Evolutionary conservation across 768 basidiomycete genomes (phyloP).

Genomic region (Lyophyllum decastes): DNA sequence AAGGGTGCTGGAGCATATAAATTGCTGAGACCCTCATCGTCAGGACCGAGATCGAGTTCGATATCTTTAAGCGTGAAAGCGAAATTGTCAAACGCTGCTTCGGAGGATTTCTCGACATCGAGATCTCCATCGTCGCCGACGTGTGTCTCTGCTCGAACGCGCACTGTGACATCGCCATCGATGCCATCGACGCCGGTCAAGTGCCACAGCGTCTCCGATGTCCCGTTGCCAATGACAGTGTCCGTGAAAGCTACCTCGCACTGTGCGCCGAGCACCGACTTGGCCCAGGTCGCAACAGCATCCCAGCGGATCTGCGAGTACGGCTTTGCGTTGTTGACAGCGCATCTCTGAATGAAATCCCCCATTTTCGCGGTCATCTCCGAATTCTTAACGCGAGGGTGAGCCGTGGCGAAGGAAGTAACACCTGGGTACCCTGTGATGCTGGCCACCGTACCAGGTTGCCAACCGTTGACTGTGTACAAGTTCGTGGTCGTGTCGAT

Average conservation of each 20-base stretch:
- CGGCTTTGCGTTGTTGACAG: not conserved
- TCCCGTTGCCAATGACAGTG: not conserved
- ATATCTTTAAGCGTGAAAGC: not conserved
- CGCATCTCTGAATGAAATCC: not conserved
- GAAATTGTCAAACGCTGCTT: not conserved
- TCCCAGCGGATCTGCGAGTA: not conserved
- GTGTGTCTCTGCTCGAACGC: not conserved
- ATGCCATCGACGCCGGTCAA: not conserved
- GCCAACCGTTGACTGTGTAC: not conserved
- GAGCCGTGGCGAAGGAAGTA: not conserved
- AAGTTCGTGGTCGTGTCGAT: not conserved
- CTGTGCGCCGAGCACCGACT: not conserved
- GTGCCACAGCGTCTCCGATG: not conserved
- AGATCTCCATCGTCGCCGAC: not conserved
- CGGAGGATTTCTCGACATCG: not conserved
- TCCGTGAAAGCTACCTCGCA: not conserved
- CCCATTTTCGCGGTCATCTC: not conserved
- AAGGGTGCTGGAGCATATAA: not conserved
- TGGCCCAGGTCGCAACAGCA: not conserved
- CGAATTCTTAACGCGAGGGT: not conserved
- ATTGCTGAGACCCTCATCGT: not conserved
- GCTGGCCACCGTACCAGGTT: not conserved
- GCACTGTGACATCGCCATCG: not conserved
- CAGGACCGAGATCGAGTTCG: not conserved
- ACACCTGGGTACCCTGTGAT: not conserved